These are phyloP conservation scores for Hirsutella rhossiliensis DNA, from an alignment of 2,329 filamentous ascomycete species.

Conservation along the genomic window DNA sequence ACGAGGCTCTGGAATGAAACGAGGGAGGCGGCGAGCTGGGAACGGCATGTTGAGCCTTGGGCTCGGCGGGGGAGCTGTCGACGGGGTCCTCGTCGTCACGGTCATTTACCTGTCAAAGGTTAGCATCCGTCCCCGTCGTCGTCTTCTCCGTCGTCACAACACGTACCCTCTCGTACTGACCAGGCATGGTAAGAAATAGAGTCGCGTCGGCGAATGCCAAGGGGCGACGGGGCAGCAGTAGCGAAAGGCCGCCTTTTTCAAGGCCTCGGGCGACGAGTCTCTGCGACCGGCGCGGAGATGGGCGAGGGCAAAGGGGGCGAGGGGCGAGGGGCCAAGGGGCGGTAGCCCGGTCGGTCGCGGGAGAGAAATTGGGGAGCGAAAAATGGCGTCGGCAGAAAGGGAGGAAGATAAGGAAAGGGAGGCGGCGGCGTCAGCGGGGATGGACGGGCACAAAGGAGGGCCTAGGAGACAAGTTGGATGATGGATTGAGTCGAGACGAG, in stretches of 20 bases:
- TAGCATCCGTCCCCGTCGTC: background rate
- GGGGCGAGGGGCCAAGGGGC: too few relatives aligned
- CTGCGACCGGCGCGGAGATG: too few relatives aligned
- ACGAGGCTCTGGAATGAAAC: conserved; percentile 73
- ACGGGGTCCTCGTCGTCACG: conserved; percentile 45
- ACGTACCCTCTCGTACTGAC: conserved; percentile 46
- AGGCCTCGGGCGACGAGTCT: too few relatives aligned
- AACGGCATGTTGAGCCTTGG: conserved; percentile 20
- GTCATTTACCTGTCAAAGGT: conserved; percentile 37
- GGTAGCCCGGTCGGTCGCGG: too few relatives aligned
- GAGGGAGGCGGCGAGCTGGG: conserved; percentile 63
- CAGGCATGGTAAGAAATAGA: conserved; percentile 30
- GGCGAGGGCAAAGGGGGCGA: too few relatives aligned
- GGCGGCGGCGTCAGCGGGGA: too few relatives aligned
- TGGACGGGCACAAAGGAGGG: too few relatives aligned
- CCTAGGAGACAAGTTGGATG: too few relatives aligned
- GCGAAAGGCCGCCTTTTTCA: background rate
- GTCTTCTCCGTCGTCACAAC: background rate
- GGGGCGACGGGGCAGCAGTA: background rate
- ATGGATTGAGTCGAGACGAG: too few relatives aligned
- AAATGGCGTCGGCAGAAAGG: too few relatives aligned
- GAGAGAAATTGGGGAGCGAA: too few relatives aligned
- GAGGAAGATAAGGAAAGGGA: too few relatives aligned
- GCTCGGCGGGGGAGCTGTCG: conserved; percentile 13
- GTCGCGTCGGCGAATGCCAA: background rate